A percentile compares a stretch with the other conserved stretches of the same genome.
phyloP scores from a whole-genome alignment of 2,329 filamentous ascomycete genomes.

The Teratosphaeria viscida region DNA sequence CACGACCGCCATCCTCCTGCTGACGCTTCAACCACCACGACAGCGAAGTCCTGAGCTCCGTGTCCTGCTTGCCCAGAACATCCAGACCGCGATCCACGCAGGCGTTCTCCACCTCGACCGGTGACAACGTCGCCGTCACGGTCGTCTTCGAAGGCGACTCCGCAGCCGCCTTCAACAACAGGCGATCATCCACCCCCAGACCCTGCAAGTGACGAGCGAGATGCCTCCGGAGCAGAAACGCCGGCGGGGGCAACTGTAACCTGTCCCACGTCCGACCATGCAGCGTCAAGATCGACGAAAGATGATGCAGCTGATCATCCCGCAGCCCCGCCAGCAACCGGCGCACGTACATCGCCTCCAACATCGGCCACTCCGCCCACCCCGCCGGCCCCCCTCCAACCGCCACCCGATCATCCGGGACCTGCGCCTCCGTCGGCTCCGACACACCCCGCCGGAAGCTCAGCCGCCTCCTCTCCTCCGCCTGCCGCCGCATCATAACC shows the following conservation, averaged over 20 bases:
- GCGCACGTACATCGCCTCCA: background rate
- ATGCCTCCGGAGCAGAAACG: slow-evolving; percentile 40
- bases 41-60: slow-evolving; percentile 23
- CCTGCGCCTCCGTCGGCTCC: slow-evolving; percentile 45
- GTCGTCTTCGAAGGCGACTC: background rate
- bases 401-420: slow-evolving; percentile 12
- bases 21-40: slow-evolving; percentile 31
- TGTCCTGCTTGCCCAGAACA: slow-evolving; percentile 17
- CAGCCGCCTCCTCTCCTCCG: slow-evolving; percentile 42
- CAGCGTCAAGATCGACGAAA: slow-evolving; percentile 18
- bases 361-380: slow-evolving; percentile 24
- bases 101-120: slow-evolving; percentile 27
- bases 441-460: slow-evolving; percentile 54
- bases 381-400: slow-evolving; percentile 17
- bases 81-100: slow-evolving; percentile 26
- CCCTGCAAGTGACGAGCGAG: slow-evolving; percentile 9
- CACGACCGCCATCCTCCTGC: slow-evolving; percentile 26
- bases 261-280: slow-evolving; percentile 33
- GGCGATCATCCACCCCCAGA: slow-evolving; percentile 57
- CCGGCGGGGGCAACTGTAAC: slow-evolving; percentile 38
- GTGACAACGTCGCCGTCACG: slow-evolving; percentile 46
- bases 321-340: slow-evolving; percentile 16
- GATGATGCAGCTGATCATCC: slow-evolving; percentile 31
- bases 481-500: slow-evolving; percentile 43
- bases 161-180: slow-evolving; percentile 51